Conservation (phyloP, 2,329 filamentous ascomycete species). For the Beauveria australis region DNA sequence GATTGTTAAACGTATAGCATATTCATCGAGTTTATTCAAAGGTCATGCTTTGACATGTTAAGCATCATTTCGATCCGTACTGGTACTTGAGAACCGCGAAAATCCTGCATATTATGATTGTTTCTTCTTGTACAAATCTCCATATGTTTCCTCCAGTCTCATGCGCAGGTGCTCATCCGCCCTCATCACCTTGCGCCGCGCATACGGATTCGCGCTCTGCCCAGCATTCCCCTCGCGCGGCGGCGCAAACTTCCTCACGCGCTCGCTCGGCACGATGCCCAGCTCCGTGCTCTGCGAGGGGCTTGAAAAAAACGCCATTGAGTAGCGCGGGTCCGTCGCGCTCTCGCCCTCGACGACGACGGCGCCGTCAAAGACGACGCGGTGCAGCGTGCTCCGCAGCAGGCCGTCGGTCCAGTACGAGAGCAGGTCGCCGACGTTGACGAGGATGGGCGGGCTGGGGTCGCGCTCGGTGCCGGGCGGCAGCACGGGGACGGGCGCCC, state of each 20-base stretch:
- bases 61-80: too few species aligned
- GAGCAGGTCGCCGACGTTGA: conserved; percentile 64
- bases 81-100: too few species aligned
- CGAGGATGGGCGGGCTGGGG: conserved; percentile 63
- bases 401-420: conserved; percentile 89
- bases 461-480: conserved; percentile 53
- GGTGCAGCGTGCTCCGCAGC: conserved; percentile 78
- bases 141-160: conserved; percentile 51
- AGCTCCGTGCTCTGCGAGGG: conserved; percentile 46
- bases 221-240: conserved; percentile 15
- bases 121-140: conserved; percentile 42
- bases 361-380: conserved; percentile 61
- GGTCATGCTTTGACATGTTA: too few species aligned
- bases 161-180: conserved; percentile 56
- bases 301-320: conserved; percentile 62
- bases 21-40: too few species aligned
- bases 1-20: too few species aligned
- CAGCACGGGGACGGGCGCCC: conserved; percentile 60
- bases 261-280: conserved; percentile 51
- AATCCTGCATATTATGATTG: conserved; percentile 3
- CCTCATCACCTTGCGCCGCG: conserved; percentile 49
- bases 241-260: conserved; percentile 37
- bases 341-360: conserved; percentile 35
- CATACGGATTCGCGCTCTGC: conserved; percentile 36
- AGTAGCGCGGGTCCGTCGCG: conserved; percentile 48